Conservation (phyloP, 768 basidiomycete species). For the Rhodotorula kratochvilovae region DNA sequence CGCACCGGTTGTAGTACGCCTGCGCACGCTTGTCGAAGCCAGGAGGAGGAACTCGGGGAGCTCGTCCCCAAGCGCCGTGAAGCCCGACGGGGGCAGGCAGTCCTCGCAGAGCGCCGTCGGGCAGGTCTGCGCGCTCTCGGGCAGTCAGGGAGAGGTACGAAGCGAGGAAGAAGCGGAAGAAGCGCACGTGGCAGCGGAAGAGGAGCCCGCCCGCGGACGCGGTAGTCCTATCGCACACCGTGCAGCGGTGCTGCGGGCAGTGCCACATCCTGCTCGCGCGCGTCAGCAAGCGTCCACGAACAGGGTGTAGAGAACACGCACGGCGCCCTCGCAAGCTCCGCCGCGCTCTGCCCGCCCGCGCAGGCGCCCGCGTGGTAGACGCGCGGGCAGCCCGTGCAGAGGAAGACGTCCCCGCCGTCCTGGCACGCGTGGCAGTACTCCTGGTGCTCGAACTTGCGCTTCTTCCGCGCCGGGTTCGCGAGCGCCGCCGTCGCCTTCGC, state of each 20-base stretch:
- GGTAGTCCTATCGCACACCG: conserved; percentile 52
- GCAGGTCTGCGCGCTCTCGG: conserved; percentile 58
- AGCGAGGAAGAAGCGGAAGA: neutral
- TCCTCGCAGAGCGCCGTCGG: conserved; percentile 61
- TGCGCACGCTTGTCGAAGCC: conserved; percentile 6
- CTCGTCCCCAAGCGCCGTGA: conserved; percentile 56
- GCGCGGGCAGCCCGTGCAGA: conserved; percentile 57
- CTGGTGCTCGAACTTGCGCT: conserved; percentile 54
- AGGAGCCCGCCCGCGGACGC: conserved; percentile 58
- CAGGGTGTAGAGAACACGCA: neutral
- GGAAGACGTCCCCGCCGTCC: conserved; percentile 58
- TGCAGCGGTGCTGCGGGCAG: conserved; percentile 58
- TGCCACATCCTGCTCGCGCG: conserved; percentile 29
- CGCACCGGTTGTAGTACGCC: conserved; percentile 17
- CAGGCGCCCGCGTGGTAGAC: conserved; percentile 57
- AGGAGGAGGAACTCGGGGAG: conserved; percentile 55
- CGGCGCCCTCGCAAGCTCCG: conserved; percentile 43
- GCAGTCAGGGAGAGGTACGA: neutral
- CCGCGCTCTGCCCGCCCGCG: conserved; percentile 48
- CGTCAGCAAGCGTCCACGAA: too few relatives aligned
- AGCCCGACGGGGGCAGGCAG: conserved; percentile 55
- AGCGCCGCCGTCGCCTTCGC: conserved; percentile 9
- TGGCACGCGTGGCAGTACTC: conserved; percentile 60
- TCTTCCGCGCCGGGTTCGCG: conserved; percentile 46
- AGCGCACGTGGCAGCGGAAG: conserved; percentile 52